Conservation (phyloP, 2,329 filamentous ascomycete species). For the Monilinia laxa region DNA sequence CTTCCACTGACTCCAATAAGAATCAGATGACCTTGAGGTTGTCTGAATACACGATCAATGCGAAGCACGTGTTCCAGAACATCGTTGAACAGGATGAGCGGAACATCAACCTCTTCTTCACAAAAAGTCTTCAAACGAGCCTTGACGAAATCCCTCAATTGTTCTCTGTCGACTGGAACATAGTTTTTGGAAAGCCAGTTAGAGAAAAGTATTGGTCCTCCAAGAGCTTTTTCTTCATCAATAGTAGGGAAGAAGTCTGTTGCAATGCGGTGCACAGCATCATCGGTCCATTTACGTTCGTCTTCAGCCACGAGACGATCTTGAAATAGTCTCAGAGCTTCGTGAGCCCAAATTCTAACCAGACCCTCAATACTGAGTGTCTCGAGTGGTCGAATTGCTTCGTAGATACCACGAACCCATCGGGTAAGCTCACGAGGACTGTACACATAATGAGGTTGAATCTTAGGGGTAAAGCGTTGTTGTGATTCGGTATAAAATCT, state of each 20-base stretch:
- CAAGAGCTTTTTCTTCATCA: conserved; percentile 82
- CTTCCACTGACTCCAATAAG: conserved; percentile 97
- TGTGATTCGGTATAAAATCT: conserved; percentile 95
- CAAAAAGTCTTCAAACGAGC: conserved; percentile 97
- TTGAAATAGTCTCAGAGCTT: conserved; percentile 93
- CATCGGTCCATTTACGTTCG: conserved; percentile 92
- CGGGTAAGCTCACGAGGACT: conserved; percentile 96
- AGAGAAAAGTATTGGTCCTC: conserved; percentile 93
- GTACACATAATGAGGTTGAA: conserved; percentile 98
- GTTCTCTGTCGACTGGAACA: conserved; percentile 91
- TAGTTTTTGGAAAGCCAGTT: conserved; percentile 99
- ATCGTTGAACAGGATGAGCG: conserved; percentile 98
- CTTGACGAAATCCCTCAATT: conserved; percentile 95
- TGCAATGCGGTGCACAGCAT: conserved; percentile 81
- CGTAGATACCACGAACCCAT: conserved; percentile 97
- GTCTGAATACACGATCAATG: conserved; percentile 97
- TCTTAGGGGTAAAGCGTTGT: conserved; percentile 88
- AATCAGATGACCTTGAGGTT: conserved; percentile 97
- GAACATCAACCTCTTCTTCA: conserved; percentile 98
- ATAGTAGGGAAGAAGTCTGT: conserved; percentile 94
- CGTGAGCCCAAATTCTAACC: conserved; percentile 96
- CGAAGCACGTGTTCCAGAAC: conserved; percentile 96
- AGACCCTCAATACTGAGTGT: conserved; percentile 84
- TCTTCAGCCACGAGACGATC: conserved; percentile 94
- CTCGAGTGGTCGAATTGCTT: conserved; percentile 91